Conservation (phyloP, 2,329 filamentous ascomycete genomes). For the Epichloe sibirici region DNA sequence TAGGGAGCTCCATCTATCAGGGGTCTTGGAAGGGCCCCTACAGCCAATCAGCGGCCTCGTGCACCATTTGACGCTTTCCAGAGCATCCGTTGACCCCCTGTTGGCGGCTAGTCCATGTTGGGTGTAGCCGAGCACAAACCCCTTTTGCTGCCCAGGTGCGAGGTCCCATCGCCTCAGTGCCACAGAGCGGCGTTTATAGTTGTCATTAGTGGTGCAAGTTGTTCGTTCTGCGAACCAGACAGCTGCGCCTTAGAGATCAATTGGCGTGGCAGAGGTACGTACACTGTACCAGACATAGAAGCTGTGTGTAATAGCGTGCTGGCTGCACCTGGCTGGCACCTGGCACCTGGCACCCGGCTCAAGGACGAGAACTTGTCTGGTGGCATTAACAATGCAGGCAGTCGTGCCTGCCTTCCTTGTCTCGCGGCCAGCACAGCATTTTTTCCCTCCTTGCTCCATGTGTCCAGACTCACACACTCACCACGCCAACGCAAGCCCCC, state of each 20-base stretch:
- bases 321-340: not conserved
- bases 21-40: constrained; percentile 1
- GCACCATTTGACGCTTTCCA: not conserved
- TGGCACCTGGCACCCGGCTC: not conserved
- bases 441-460: constrained; percentile 16
- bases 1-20: not conserved
- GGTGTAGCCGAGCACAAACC: constrained; percentile 21
- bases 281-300: not conserved
- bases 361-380: not conserved
- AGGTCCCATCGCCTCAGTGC: constrained; percentile 12
- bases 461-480: constrained; percentile 7
- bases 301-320: not conserved
- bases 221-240: not conserved
- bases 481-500: constrained; percentile 7
- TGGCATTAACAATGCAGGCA: not conserved
- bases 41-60: constrained; percentile 4
- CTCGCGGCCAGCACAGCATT: constrained; percentile 18
- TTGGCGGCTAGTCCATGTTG: constrained; percentile 10
- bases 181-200: constrained; percentile 6
- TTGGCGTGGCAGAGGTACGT: not conserved
- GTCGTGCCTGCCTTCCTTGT: constrained; percentile 3
- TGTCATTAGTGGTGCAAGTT: not conserved
- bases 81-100: not conserved
- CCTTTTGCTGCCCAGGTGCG: constrained; percentile 18
- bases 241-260: not conserved